These are phyloP conservation scores for Cutaneotrichosporon mucoides DNA, from an alignment of 1,284 basidiomycete genomes.

Conservation along the genomic window DNA sequence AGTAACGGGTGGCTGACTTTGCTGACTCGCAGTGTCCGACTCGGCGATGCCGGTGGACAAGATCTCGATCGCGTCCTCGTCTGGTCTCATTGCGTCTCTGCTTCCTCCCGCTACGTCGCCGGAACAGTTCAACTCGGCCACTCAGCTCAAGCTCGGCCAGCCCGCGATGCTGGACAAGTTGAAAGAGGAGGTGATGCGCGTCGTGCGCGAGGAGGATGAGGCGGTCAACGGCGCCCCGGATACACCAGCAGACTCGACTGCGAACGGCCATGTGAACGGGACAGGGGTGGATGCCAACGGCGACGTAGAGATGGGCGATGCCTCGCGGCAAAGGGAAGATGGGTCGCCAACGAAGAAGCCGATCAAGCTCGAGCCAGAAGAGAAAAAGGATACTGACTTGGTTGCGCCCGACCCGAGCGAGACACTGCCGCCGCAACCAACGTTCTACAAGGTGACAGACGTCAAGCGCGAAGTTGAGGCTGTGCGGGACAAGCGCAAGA, in stretches of 20 bases:
- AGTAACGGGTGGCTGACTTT: constrained; percentile 19
- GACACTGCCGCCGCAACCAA: constrained; percentile 39
- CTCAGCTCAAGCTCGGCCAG: constrained; percentile 77
- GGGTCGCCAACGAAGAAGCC: constrained; percentile 19
- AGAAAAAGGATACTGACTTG: constrained; percentile 24
- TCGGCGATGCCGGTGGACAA: constrained; percentile 67
- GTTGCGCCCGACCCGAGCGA: constrained; percentile 36
- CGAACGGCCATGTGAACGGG: constrained; percentile 57
- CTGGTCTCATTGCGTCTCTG: constrained; percentile 70
- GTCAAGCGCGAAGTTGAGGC: constrained; percentile 86
- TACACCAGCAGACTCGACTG: constrained; percentile 11
- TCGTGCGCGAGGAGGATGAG: constrained; percentile 47
- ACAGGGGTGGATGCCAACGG: constrained; percentile 52
- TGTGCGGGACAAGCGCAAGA: constrained; percentile 82
- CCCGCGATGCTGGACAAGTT: constrained; percentile 73
- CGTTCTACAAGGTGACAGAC: constrained; percentile 74
- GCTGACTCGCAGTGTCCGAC: constrained; percentile 26
- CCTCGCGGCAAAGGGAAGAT: neutral
- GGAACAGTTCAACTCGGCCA: constrained; percentile 67
- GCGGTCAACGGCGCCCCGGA: constrained; percentile 25
- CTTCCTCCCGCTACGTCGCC: constrained; percentile 59
- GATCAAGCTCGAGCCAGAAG: constrained; percentile 36
- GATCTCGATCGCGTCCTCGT: constrained; percentile 57
- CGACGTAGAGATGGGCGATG: constrained; percentile 38
- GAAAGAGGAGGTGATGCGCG: constrained; percentile 69